These are phyloP conservation scores for Kodamaea fungicola DNA, from an alignment of 1,139 yeast species.

Conservation along the genomic window DNA sequence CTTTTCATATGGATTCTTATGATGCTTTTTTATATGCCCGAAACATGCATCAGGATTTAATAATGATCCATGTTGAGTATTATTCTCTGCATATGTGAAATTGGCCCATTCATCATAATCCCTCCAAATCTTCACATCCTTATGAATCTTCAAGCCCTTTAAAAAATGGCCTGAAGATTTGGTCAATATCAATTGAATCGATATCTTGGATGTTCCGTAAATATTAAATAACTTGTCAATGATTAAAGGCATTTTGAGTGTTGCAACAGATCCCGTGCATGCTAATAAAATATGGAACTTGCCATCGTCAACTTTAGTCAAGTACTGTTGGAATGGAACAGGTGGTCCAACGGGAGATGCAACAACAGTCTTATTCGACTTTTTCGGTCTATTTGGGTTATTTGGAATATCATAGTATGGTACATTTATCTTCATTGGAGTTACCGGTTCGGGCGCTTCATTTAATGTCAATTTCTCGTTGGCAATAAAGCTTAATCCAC, in stretches of 20 bases:
- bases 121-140: conserved; percentile 87
- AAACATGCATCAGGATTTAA: conserved; percentile 4
- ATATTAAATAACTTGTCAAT: conserved; percentile 77
- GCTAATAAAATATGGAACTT: conserved; percentile 85
- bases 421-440: background rate
- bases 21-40: conserved; percentile 20
- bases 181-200: conserved; percentile 84
- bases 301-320: conserved; percentile 70
- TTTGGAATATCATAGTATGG: background rate
- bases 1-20: conserved; percentile 39
- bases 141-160: conserved; percentile 72
- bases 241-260: conserved; percentile 84
- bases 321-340: conserved; percentile 70
- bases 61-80: conserved; percentile 3
- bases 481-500: conserved; percentile 12
- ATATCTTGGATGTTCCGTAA: conserved; percentile 66
- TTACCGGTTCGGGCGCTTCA: conserved; percentile 4
- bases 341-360: conserved; percentile 64
- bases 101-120: conserved; percentile 89
- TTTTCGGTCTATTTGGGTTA: conserved; percentile 10
- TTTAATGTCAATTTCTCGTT: conserved; percentile 6
- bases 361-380: conserved; percentile 27
- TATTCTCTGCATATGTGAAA: conserved; percentile 26
- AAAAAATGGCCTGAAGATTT: conserved; percentile 80
- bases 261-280: conserved; percentile 95